A percentile compares a stretch with the other conserved stretches of the same genome.
Evolutionary conservation across 148 eudicot genomes (phyloP).

Genomic region (Spergularia bocconei): DNA sequence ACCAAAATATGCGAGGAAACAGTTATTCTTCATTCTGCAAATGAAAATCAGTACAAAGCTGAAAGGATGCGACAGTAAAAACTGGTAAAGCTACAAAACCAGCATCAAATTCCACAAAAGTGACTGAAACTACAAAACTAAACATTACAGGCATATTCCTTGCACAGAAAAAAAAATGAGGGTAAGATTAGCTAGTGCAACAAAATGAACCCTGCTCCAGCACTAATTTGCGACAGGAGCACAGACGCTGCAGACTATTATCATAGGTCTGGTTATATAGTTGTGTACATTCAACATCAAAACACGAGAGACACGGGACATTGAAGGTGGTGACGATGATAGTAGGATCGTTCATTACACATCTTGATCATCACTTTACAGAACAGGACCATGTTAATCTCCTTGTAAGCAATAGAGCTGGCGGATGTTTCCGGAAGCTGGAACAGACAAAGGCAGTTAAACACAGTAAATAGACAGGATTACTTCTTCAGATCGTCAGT

Average conservation of each 20-base stretch:
- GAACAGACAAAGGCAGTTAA: conserved; percentile 1
- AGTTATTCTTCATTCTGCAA: not conserved
- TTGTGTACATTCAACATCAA: conserved; percentile 7
- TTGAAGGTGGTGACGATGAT: not conserved
- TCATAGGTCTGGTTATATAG: conserved; percentile 22
- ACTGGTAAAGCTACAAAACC: conserved; percentile 2
- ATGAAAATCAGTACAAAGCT: not conserved
- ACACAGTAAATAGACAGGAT: not conserved
- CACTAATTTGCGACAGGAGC: conserved; percentile 18
- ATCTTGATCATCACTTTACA: conserved; percentile 7
- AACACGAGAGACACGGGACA: not conserved
- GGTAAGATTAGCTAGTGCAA: conserved; percentile 27
- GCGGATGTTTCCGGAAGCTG: conserved; percentile 17
- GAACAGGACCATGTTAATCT: conserved; percentile 3
- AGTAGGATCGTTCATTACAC: not conserved
- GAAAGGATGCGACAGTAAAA: conserved; percentile 5
- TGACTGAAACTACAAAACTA: conserved; percentile 26
- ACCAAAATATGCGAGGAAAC: not conserved
- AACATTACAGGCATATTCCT: conserved; percentile 25
- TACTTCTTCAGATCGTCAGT: not conserved
- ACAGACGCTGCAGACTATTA: conserved; percentile 17
- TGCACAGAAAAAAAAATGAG: conserved; percentile 17
- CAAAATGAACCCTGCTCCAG: conserved; percentile 16
- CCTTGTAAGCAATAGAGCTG: conserved; percentile 21
- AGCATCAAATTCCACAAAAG: conserved; percentile 20